These are phyloP conservation scores for Saitozyma sp. DNA, from an alignment of 768 basidiomycete genomes.

Conservation along the genomic window DNA sequence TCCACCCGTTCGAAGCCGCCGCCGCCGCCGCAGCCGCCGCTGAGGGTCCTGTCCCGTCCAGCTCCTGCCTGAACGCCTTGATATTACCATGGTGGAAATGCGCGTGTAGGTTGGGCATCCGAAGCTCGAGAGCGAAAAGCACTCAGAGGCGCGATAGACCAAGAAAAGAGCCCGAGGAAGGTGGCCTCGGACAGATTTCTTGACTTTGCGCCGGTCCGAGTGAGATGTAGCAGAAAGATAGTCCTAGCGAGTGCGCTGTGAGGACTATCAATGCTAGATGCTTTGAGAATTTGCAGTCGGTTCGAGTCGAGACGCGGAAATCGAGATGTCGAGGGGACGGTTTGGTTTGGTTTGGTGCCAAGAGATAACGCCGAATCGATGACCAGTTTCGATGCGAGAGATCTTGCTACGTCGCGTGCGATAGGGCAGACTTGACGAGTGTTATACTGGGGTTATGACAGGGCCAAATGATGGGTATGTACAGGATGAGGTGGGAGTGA, in stretches of 20 bases:
- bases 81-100: constrained; percentile 46
- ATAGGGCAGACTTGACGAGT: too few species aligned
- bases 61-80: constrained; percentile 45
- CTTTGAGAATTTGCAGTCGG: too few species aligned
- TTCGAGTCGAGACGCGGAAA: too few species aligned
- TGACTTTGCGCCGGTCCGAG: not conserved
- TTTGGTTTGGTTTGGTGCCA: not conserved
- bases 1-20: constrained; percentile 3
- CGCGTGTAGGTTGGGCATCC: constrained; percentile 48
- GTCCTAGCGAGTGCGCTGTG: too few species aligned
- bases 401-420: too few species aligned
- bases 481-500: too few species aligned
- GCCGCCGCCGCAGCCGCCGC: not conserved
- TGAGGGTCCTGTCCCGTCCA: constrained; percentile 29
- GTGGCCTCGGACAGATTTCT: constrained; percentile 29
- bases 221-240: too few species aligned
- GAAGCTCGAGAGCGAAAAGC: constrained; percentile 4
- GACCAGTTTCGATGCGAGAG: constrained; percentile 12
- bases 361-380: constrained; percentile 9
- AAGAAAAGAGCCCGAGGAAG: constrained; percentile 34
- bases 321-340: not conserved
- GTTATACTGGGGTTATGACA: too few species aligned
- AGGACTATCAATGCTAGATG: too few species aligned
- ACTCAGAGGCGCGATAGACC: not conserved
- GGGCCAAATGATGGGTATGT: too few species aligned